Evolutionary conservation across 1,284 basidiomycete species (phyloP).

Genomic region (Vanrija pseudolonga): DNA sequence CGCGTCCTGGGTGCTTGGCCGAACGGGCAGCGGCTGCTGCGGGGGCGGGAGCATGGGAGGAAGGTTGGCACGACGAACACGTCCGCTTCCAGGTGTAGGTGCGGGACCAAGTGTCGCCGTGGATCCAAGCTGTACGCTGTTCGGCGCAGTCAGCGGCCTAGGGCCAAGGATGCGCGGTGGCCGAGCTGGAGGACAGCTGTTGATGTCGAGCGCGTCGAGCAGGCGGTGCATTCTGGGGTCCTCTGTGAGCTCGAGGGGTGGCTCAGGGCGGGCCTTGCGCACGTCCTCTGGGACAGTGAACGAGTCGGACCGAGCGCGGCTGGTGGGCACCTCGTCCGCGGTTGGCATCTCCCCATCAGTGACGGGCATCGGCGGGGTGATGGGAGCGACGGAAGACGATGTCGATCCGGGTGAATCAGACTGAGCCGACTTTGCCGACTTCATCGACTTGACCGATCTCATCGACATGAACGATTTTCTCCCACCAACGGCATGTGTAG

Average conservation of each 20-base stretch:
- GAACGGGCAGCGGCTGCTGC: constrained; percentile 6
- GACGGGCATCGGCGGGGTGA: not conserved
- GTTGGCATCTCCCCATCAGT: too few species aligned
- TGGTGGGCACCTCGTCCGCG: too few species aligned
- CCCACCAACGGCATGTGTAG: too few species aligned
- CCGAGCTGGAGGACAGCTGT: not conserved
- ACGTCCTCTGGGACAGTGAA: constrained; percentile 12
- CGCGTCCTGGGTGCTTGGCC: not conserved
- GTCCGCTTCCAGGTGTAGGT: not conserved
- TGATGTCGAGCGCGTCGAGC: constrained; percentile 8
- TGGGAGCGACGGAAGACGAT: too few species aligned
- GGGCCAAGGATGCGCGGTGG: not conserved
- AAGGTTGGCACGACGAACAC: not conserved
- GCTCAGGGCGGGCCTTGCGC: not conserved
- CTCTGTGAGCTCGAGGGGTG: not conserved
- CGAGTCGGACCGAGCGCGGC: constrained; percentile 26
- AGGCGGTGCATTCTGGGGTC: constrained; percentile 1
- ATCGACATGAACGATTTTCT: not conserved
- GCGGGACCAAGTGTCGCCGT: not conserved
- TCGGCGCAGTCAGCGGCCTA: not conserved
- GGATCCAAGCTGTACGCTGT: not conserved
- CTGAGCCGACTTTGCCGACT: too few species aligned
- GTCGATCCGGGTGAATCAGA: too few species aligned
- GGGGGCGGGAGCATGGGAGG: constrained; percentile 16
- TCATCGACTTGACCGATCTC: constrained; percentile 13